Percentiles rank a stretch among this genome's conserved stretches.
These are phyloP conservation scores for Diaporthe eres DNA, from an alignment of 2,329 filamentous ascomycete genomes.

Conservation along the genomic window DNA sequence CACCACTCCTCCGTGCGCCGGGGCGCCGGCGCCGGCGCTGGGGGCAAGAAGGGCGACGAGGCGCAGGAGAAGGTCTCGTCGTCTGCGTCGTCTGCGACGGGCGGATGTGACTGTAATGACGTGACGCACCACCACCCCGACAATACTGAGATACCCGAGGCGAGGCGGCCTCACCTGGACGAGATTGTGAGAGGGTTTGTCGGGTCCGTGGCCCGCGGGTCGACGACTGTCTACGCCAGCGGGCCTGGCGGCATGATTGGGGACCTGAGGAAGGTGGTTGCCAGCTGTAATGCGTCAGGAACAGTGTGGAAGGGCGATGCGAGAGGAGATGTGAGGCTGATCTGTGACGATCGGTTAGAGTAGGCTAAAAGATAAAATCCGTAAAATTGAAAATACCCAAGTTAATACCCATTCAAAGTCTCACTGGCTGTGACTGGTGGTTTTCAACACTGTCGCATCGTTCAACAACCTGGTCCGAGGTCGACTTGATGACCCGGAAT, in stretches of 20 bases:
- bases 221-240: slow-evolving; percentile 71
- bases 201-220: slow-evolving; percentile 59
- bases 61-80: slow-evolving; percentile 41
- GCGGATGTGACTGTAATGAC: slow-evolving; percentile 45
- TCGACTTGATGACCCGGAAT: not conserved
- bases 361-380: slow-evolving; percentile 40
- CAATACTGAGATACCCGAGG: slow-evolving; percentile 42
- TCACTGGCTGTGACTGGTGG: not conserved
- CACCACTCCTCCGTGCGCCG: slow-evolving; percentile 37
- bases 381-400: not conserved
- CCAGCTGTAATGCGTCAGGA: slow-evolving; percentile 63
- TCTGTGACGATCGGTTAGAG: slow-evolving; percentile 74
- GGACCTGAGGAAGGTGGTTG: slow-evolving; percentile 69
- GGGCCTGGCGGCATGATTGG: slow-evolving; percentile 72
- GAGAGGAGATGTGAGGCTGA: slow-evolving; percentile 67
- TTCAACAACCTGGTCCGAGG: not conserved
- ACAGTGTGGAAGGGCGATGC: slow-evolving; percentile 72
- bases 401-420: not conserved
- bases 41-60: slow-evolving; percentile 47
- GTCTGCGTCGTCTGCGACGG: slow-evolving; percentile 42
- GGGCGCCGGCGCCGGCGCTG: slow-evolving; percentile 44
- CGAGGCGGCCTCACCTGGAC: slow-evolving; percentile 61
- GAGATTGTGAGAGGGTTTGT: slow-evolving; percentile 65
- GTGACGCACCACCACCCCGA: slow-evolving; percentile 44
- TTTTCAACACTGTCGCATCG: not conserved